A percentile compares a stretch with the other conserved stretches of the same genome.
Conservation (phyloP, 2,329 filamentous ascomycete genomes). For the Fusarium chaquense region DNA sequence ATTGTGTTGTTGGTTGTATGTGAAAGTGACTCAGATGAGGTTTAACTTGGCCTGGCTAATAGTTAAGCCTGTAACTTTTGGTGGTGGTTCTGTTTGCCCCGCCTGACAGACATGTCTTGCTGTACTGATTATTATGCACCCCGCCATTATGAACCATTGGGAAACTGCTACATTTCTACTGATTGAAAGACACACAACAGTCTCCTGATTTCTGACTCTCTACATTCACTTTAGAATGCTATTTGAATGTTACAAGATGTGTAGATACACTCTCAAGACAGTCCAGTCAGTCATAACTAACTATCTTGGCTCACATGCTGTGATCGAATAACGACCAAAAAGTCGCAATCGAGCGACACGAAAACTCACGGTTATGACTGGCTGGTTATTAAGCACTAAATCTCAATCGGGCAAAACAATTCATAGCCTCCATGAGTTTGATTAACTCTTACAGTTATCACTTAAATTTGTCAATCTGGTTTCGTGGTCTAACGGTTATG, state of each 20-base stretch:
- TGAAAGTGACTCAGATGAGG: conserved; percentile 32
- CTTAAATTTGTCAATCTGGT: neutral
- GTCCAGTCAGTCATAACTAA: too few species aligned
- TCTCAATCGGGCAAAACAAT: neutral
- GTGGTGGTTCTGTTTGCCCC: conserved; percentile 28
- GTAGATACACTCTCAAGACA: neutral
- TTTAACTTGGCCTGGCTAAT: conserved; percentile 3
- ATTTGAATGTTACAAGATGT: neutral
- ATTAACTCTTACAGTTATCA: neutral
- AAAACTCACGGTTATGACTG: neutral
- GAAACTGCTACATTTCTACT: neutral
- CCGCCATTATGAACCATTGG: conserved; percentile 37
- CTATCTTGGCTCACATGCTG: neutral
- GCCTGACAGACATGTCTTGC: conserved; percentile 17
- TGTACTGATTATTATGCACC: conserved; percentile 31
- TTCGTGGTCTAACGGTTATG: neutral
- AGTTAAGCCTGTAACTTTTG: neutral
- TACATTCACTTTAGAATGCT: neutral
- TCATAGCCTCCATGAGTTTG: neutral
- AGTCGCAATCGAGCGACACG: neutral
- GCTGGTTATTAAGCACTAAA: neutral
- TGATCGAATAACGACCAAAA: neutral
- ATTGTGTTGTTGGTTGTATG: conserved; percentile 6
- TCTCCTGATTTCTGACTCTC: neutral
- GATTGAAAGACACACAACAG: neutral